These are phyloP conservation scores for Flaveria floridana DNA, from an alignment of 140 eudicot species.

Conservation along the genomic window DNA sequence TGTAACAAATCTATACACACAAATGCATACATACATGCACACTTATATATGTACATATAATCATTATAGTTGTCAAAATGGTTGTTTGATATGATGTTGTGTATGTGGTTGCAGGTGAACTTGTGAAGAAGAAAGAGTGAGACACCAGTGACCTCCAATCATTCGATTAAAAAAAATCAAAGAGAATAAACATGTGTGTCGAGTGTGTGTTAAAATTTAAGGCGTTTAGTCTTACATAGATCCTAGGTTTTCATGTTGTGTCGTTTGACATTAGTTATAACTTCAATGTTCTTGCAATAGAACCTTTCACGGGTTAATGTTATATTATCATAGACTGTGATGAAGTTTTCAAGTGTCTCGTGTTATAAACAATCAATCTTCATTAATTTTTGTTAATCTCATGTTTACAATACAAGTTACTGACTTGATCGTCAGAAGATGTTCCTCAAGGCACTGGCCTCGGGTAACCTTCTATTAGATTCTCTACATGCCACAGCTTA, in stretches of 20 bases:
- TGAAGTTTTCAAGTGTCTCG: conserved; percentile 9
- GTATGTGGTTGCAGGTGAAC: conserved; percentile 36
- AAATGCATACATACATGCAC: background rate
- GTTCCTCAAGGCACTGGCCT: background rate
- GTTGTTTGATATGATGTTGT: conserved; percentile 22
- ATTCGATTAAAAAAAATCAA: conserved; percentile 21
- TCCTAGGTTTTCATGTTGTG: conserved; percentile 33
- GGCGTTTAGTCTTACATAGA: conserved; percentile 31
- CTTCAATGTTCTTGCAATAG: conserved; percentile 28
- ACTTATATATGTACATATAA: background rate
- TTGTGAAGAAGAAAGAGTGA: conserved; percentile 34
- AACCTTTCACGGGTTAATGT: conserved; percentile 27
- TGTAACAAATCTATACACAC: conserved; percentile 40
- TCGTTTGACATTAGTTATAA: conserved; percentile 27
- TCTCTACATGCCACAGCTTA: background rate
- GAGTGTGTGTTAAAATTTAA: conserved; percentile 7
- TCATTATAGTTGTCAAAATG: background rate
- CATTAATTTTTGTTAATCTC: background rate
- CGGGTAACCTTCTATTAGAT: background rate
- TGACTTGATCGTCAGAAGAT: background rate
- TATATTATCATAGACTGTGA: conserved; percentile 22
- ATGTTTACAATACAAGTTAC: background rate
- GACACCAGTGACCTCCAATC: background rate
- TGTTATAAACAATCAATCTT: background rate
- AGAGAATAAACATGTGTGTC: conserved; percentile 32